These are phyloP conservation scores for Biscutella auriculata DNA, from an alignment of 441 rosid species.

Conservation along the genomic window DNA sequence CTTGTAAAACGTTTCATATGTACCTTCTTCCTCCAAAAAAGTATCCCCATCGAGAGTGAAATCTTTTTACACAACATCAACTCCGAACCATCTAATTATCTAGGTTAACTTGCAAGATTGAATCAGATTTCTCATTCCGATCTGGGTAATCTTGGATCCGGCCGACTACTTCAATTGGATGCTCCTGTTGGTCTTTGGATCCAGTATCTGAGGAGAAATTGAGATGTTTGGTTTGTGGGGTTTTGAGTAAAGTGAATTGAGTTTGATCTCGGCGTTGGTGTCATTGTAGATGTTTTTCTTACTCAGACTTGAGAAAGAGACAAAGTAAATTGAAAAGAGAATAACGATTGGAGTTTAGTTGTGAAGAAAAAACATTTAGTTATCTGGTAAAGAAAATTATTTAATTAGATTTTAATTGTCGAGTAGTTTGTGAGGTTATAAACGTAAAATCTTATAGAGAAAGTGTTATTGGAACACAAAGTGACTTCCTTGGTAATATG, in stretches of 20 bases:
- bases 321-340: too few species aligned
- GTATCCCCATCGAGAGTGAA: constrained; percentile 85
- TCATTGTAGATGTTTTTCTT: constrained; percentile 33
- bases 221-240: constrained; percentile 66
- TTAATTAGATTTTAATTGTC: too few species aligned
- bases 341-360: too few species aligned
- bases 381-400: too few species aligned
- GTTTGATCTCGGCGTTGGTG: constrained; percentile 57
- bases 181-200: constrained; percentile 48
- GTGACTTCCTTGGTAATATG: too few species aligned
- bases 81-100: constrained; percentile 57
- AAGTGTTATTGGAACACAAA: too few species aligned
- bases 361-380: too few species aligned
- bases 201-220: constrained; percentile 38
- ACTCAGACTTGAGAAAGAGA: too few species aligned
- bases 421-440: too few species aligned
- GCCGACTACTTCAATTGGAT: constrained; percentile 84
- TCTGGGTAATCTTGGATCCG: constrained; percentile 68
- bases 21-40: constrained; percentile 63
- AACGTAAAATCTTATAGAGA: too few species aligned
- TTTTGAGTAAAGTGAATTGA: constrained; percentile 30
- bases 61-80: constrained; percentile 82
- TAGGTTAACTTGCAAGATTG: constrained; percentile 47
- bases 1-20: constrained; percentile 57
- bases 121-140: constrained; percentile 35